Base-by-base conservation (phyloP, 768 basidiomycete species). In the Russula sp. region DNA sequence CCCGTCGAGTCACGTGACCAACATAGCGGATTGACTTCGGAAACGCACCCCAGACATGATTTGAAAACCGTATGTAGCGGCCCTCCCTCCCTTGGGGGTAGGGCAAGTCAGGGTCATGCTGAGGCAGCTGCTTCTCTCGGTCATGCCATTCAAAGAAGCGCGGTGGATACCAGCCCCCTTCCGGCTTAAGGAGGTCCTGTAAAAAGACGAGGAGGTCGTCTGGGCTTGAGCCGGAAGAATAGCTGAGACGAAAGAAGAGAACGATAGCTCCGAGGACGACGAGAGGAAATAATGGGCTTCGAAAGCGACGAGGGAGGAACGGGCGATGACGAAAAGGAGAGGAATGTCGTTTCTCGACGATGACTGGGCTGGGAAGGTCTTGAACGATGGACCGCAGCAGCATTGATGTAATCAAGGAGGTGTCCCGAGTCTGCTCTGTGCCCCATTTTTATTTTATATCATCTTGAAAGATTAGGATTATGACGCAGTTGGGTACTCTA, bases 81-180 rank as follows among this genome's bases (percentile, higher is more conserved):
- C 66, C 66, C 7, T 66, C 11, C 11, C 54, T 35, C 4, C 66
- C 66, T 40, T 68, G 66, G 3, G 66, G 66, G 45, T 37, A 61
- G 13, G 61, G 66, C n/a, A 66, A 34, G 34, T 53, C 20, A 6
- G 39, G 57, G 27, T 62, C 22, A 16, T 63, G 61, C 31, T 68
- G 67, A 4, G 67, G 67, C 9, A 68, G 52, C 31, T 16, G 42
- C 6, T 42, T 37, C 22, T 68, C 67, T 5, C 51, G 32, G 1
- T 62, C 44, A 20, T 68, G 56, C 61, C 61, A 68, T 18, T 47
- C 54, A 31, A 27, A 35, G 16, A 63, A 68, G 14, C 57, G 40
- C 1, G 64, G 67, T 10, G 64, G 66, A 6, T 44, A 2, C 27
- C 16, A 7, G 39, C 59, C 53, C 8, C 20, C 54, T 11, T 59